Evolutionary conservation across 192 early-diverging fungal species (phyloP), one percentile per base, ranked within the genome.

Genomic region (Hyaloraphidium curvatum): DNA sequence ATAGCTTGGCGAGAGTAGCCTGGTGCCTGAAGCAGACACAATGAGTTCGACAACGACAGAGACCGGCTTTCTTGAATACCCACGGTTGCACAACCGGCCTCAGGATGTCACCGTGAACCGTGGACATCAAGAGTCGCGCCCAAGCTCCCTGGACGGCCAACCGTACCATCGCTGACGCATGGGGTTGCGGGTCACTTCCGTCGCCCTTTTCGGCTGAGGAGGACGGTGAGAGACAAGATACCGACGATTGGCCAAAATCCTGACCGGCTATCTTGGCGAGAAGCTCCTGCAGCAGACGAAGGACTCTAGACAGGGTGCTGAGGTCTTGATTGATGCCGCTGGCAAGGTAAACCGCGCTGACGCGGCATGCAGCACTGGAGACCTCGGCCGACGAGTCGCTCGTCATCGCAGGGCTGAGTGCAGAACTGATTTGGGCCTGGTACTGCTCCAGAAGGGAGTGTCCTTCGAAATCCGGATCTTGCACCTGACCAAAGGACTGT

Each of bases 341-440:
- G 26, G 82, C 81, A 37, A 87, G 74, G 68, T 86, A 91, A 3
- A 80, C 78, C 0, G 84, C 84, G 53, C 79, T 81, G 16, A 91
- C 84, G 29, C 74, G 68, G 30, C 84, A 83, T 28, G 84, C 89
- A n/a, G 76, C 58, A 40, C 77, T 77, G 1, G 78, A 69, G 23
- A 88, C 71, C 48, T 86, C 79, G 19, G 85, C 79, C 0, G 79
- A 73, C 2, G 80, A 74, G 51, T 91, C 84, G 0, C 73, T 59
- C 2, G 74, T 70, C 54, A 91, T 88, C 3, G 81, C 82, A 1
- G 95, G 86, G 14, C 86, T 84, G 33, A 99, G 71, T 1, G 92
- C 88, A 1, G 94, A 81, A 26, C 74, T 80, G 40, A 99, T 84
- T 61, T 96, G 92, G 0, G 91, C 89, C 35, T 90, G 84, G 63